phyloP scores from a whole-genome alignment of 352 stramenopile genomes.

The Blastocystis sp. region DNA sequence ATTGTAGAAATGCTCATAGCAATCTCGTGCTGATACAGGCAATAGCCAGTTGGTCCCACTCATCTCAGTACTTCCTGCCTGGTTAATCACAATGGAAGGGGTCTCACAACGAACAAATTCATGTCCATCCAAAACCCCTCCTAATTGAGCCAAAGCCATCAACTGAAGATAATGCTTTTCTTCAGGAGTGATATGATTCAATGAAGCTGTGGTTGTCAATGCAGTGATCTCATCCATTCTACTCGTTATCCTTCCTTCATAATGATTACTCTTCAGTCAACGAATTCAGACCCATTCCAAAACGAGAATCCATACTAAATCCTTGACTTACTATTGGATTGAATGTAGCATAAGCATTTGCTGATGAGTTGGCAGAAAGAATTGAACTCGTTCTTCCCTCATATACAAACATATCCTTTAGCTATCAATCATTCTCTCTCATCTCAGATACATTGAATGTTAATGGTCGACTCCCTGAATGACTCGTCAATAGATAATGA shows the following conservation, averaged over 20 bases:
- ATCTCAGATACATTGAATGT: background rate
- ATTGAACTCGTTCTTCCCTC: slow-evolving; percentile 29
- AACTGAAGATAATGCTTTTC: slow-evolving; percentile 24
- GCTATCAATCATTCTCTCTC: background rate
- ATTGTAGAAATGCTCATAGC: background rate
- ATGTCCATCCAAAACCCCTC: background rate
- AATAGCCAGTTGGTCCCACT: slow-evolving; percentile 9
- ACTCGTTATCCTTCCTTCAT: background rate
- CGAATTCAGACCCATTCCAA: background rate
- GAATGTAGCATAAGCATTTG: slow-evolving; percentile 25
- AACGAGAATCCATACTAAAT: slow-evolving; percentile 12
- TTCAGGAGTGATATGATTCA: background rate
- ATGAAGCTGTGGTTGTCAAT: background rate
- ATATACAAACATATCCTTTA: slow-evolving; percentile 45
- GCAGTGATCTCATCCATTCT: background rate
- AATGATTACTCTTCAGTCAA: background rate
- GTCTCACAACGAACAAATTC: background rate
- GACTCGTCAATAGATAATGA: background rate
- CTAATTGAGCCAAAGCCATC: background rate
- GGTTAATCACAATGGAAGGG: background rate
- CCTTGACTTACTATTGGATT: slow-evolving; percentile 2
- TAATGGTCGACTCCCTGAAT: background rate
- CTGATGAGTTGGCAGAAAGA: background rate
- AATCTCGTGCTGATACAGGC: background rate
- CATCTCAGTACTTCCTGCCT: background rate